Evolutionary conservation across 345 rosid species (phyloP), one percentile per base, ranked within the genome.

Genomic region (Sisymbrium altissimum): DNA sequence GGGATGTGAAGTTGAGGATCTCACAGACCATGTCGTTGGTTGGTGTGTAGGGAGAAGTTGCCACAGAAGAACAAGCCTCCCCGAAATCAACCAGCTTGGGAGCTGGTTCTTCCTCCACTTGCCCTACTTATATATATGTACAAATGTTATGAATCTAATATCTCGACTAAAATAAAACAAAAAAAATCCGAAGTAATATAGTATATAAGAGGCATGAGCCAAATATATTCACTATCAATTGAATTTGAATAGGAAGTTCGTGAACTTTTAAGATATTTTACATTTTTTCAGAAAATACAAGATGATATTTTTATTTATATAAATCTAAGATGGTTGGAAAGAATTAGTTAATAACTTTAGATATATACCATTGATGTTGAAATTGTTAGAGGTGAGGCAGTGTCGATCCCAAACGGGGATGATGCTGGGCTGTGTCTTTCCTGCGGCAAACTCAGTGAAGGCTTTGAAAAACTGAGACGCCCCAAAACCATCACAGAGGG

Each of bases 401-500:
- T 83, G 79, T 59, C 91, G 78, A 29, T 85, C 82, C 91, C 91
- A 87, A 4, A 85, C 80, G 0, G 88, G 91, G 17, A 84, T 72
- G 56, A 64, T 70, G 5, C 80, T 59, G 17, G 88, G 88, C 49
- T 79, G 79, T 36, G 39, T 62, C 64, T 71, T 78, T 21, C 84
- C 83, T 21, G 80, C 35, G 18, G 81, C 78, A 6, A 85, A 55
- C 73, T 87, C 88, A 23, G 82, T 77, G 41, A 85, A 35, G 43
- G 89, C 80, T 72, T 69, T 77, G 19, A 77, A 85, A 66, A 87
- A 78, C 53, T 80, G 86, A 68, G 86, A 71, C 21, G 87, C 88
- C 7, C 89, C 89, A 70, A 72, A 82, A 33, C 92, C 92, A 75
- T 87, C 93, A 49, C 85, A 83, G 0, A 84, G 53, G 0, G 88